phyloP scores from a whole-genome alignment of 257 asterid species.

The Agastache rugosa region DNA sequence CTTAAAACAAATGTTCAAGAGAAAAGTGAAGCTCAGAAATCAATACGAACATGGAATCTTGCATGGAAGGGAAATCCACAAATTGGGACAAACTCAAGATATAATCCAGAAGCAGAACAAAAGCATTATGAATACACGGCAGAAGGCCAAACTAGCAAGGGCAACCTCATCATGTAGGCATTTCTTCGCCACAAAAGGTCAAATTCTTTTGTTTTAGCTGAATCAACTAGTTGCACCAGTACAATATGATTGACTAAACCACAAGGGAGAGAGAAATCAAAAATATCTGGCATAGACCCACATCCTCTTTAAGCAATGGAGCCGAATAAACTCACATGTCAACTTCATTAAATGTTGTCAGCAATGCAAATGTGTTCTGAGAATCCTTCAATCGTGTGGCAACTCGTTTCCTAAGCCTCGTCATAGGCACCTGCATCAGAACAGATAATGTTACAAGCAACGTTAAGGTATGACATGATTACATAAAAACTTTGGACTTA shows the following conservation, averaged over 20 bases:
- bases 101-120: slow-evolving; percentile 19
- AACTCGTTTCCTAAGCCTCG: slow-evolving; percentile 94
- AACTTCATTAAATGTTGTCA: slow-evolving; percentile 99
- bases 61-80: not conserved
- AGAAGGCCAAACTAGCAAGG: slow-evolving; percentile 3
- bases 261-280: slow-evolving; percentile 10
- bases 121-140: not conserved
- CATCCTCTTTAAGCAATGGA: slow-evolving; percentile 18
- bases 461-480: not conserved
- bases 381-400: slow-evolving; percentile 97
- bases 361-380: slow-evolving; percentile 93
- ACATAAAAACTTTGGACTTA: slow-evolving; percentile 39
- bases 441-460: slow-evolving; percentile 26
- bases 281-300: slow-evolving; percentile 10
- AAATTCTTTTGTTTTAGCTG: not conserved
- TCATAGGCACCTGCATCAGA: slow-evolving; percentile 85
- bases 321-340: slow-evolving; percentile 76
- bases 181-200: not conserved
- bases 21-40: slow-evolving; percentile 17
- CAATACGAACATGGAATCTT: not conserved
- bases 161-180: not conserved
- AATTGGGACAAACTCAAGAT: not conserved
- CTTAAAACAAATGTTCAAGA: not conserved
- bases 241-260: slow-evolving; percentile 23
- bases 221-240: slow-evolving; percentile 15